These are phyloP conservation scores for Gastrodia elata DNA, from an alignment of 106 monocot species.

Conservation along the genomic window DNA sequence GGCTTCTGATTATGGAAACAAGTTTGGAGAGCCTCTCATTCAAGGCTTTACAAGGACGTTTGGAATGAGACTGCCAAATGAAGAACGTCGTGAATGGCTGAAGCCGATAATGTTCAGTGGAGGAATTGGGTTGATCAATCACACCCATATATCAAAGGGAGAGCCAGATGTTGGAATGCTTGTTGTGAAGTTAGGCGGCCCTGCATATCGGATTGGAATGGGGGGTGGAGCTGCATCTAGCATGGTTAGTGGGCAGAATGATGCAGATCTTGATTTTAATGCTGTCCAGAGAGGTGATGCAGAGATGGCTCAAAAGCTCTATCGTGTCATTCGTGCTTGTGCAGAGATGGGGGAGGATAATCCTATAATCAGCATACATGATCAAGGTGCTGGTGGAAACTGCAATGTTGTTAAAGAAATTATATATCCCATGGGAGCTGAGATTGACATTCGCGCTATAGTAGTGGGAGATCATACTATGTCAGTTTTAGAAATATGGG, in stretches of 20 bases:
- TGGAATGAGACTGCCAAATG: conserved; percentile 66
- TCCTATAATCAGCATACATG: conserved; percentile 94
- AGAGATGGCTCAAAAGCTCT: conserved; percentile 97
- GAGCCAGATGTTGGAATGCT: conserved; percentile 91
- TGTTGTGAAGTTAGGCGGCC: conserved; percentile 97
- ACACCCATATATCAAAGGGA: conserved; percentile 61
- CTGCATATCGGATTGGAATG: conserved; percentile 95
- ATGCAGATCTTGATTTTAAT: conserved; percentile 95
- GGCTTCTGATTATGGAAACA: conserved; percentile 96
- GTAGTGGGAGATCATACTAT: conserved; percentile 88
- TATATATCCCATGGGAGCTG: conserved; percentile 92
- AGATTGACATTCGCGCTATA: conserved; percentile 73
- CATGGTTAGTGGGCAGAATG: conserved; percentile 96
- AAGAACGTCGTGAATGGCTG: conserved; percentile 91
- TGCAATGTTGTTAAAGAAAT: conserved; percentile 99
- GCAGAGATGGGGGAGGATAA: conserved; percentile 82
- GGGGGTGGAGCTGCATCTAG: conserved; percentile 97
- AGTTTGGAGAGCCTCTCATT: conserved; percentile 94
- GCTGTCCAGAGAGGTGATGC: conserved; percentile 96
- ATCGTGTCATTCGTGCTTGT: conserved; percentile 83
- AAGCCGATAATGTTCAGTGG: conserved; percentile 98
- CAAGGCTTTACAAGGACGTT: conserved; percentile 86
- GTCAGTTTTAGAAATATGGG: conserved; percentile 98
- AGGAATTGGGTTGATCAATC: conserved; percentile 87
- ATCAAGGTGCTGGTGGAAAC: conserved; percentile 97